phyloP scores from a whole-genome alignment of 805 yeast species.

The Candida nonsorbophila region DNA sequence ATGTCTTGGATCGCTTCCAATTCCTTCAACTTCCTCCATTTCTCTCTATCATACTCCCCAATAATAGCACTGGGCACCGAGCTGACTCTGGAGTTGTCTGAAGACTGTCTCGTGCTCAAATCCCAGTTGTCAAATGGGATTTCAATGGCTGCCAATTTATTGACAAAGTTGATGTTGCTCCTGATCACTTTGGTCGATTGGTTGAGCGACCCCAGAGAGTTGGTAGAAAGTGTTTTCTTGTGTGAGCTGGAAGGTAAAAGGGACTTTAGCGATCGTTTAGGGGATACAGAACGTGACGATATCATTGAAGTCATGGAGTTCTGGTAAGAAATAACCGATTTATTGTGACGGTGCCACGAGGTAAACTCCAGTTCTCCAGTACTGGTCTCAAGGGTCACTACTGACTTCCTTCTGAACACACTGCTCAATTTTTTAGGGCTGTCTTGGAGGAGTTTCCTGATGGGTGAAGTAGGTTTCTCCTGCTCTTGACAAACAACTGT shows the following conservation, averaged over 20 bases:
- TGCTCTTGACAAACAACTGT: background rate
- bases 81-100: conserved; percentile 36
- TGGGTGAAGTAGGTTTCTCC: conserved; percentile 23
- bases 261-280: conserved; percentile 8
- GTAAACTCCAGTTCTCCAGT: too few species aligned
- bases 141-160: background rate
- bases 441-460: conserved; percentile 23
- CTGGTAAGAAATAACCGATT: conserved; percentile 1
- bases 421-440: conserved; percentile 23
- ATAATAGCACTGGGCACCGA: conserved; percentile 52
- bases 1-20: too few species aligned
- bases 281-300: conserved; percentile 16
- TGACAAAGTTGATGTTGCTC: background rate
- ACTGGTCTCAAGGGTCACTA: too few species aligned
- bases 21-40: conserved; percentile 52
- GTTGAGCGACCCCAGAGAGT: too few species aligned
- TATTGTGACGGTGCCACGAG: too few species aligned
- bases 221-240: too few species aligned
- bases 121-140: conserved; percentile 19
- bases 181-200: too few species aligned
- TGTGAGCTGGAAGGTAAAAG: too few species aligned
- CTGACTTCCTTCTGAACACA: conserved; percentile 13
- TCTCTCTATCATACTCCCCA: conserved; percentile 63
- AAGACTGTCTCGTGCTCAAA: conserved; percentile 23
- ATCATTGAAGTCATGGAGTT: conserved; percentile 14